Percentiles rank a stretch among this genome's conserved stretches.
Evolutionary conservation across 192 early-diverging fungal species (phyloP).

Genomic region (Coemansia guatemalensis): DNA sequence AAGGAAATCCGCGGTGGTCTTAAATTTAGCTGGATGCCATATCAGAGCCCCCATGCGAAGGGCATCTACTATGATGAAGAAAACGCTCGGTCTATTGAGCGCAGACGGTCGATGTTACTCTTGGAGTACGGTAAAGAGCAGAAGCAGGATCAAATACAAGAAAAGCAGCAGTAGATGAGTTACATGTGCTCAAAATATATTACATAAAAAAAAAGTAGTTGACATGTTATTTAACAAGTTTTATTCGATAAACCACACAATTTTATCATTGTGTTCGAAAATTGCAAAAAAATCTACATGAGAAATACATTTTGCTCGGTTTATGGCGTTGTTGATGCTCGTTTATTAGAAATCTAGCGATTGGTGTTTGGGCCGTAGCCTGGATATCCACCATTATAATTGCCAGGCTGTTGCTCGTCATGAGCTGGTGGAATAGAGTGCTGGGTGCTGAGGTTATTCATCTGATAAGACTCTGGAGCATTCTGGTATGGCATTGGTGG

Average conservation of each 20-base stretch:
- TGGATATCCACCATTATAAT: not conserved
- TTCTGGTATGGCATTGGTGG: not conserved
- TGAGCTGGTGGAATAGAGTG: not conserved
- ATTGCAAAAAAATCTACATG: conserved; percentile 1
- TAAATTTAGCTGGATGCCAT: conserved; percentile 43
- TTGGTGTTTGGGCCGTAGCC: not conserved
- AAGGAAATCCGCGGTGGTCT: conserved; percentile 36
- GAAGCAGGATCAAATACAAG: conserved; percentile 10
- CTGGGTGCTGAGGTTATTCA: conserved; percentile 4
- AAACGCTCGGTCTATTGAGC: conserved; percentile 15
- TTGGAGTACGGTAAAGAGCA: conserved; percentile 5
- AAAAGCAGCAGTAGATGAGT: not conserved
- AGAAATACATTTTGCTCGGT: not conserved
- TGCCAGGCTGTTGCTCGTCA: not conserved
- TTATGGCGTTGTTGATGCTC: not conserved
- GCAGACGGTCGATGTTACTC: conserved; percentile 18
- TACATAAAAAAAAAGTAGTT: not conserved
- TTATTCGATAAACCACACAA: conserved; percentile 1
- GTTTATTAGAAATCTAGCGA: not conserved
- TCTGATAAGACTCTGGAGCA: conserved; percentile 9
- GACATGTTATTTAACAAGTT: too few relatives aligned
- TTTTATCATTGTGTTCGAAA: too few relatives aligned
- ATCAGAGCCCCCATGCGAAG: conserved; percentile 30
- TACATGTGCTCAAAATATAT: not conserved
- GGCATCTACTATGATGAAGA: conserved; percentile 28